phyloP scores from a whole-genome alignment of 164 flowering plant species.

The Macadamia tetraphylla region DNA sequence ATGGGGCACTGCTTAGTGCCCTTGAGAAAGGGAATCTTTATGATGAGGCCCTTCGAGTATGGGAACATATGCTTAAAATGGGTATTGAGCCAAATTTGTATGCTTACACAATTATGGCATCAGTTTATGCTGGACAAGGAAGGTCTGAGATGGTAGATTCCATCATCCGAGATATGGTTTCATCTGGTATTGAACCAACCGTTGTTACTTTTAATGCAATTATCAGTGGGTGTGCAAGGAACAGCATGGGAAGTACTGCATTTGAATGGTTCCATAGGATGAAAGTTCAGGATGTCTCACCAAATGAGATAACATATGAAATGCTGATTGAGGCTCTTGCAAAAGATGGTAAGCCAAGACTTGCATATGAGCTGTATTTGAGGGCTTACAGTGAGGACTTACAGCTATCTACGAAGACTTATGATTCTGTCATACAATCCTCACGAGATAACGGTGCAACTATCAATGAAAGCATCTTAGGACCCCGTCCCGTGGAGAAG shows the following conservation, averaged over 20 bases:
- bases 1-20: constrained; percentile 91
- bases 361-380: constrained; percentile 71
- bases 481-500: constrained; percentile 68
- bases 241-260: constrained; percentile 55
- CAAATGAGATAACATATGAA: constrained; percentile 82
- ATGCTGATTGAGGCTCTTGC: constrained; percentile 79
- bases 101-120: constrained; percentile 89
- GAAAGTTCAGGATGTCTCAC: constrained; percentile 48
- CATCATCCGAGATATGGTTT: constrained; percentile 58
- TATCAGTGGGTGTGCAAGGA: constrained; percentile 64
- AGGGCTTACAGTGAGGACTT: constrained; percentile 63
- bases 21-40: constrained; percentile 88
- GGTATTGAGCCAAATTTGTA: constrained; percentile 74
- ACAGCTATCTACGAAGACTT: constrained; percentile 55
- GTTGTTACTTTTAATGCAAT: constrained; percentile 94
- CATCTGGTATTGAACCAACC: constrained; percentile 56
- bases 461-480: constrained; percentile 49
- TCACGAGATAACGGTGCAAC: constrained; percentile 44
- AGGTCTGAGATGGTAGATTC: constrained; percentile 52
- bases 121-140: constrained; percentile 63
- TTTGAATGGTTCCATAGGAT: constrained; percentile 90
- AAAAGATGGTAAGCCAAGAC: constrained; percentile 76
- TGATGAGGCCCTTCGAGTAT: constrained; percentile 76
- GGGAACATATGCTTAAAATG: constrained; percentile 85
- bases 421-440: constrained; percentile 59